A percentile compares a stretch with the other conserved stretches of the same genome.
Conservation (phyloP, 352 stramenopile genomes). For the Phytophthora rubi region DNA sequence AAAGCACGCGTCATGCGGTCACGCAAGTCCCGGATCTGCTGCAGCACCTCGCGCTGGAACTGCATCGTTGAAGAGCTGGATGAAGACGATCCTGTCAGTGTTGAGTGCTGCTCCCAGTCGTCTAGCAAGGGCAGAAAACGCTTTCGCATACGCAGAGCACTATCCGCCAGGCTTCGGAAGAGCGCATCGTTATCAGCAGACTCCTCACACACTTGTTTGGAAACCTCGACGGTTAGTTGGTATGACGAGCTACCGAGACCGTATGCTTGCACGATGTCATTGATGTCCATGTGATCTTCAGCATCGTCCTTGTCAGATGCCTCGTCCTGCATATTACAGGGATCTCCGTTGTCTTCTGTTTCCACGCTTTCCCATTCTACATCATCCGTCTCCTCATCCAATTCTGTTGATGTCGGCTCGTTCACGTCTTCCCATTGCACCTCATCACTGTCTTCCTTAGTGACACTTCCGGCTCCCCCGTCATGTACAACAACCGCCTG, state of each 20-base stretch:
- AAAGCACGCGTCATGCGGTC: constrained; percentile 42
- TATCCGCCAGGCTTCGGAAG: constrained; percentile 58
- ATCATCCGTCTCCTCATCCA: constrained; percentile 18
- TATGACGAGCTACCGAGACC: constrained; percentile 80
- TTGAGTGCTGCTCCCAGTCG: constrained; percentile 61
- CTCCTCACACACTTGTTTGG: constrained; percentile 60
- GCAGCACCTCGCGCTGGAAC: constrained; percentile 29
- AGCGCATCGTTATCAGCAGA: constrained; percentile 76
- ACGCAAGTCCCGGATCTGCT: constrained; percentile 38
- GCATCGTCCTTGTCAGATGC: constrained; percentile 11
- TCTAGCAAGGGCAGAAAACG: constrained; percentile 71
- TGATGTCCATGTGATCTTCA: constrained; percentile 65
- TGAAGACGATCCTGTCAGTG: constrained; percentile 9
- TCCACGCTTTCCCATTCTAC: constrained; percentile 35
- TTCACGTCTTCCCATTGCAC: constrained; percentile 36
- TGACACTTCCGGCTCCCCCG: neutral
- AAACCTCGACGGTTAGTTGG: constrained; percentile 72
- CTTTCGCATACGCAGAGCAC: constrained; percentile 67
- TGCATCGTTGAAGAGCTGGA: constrained; percentile 6
- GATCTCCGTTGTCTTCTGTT: neutral
- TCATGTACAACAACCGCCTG: neutral
- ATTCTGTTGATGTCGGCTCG: constrained; percentile 4
- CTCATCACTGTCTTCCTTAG: neutral
- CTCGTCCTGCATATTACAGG: neutral
- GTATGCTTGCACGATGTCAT: constrained; percentile 80